Base-by-base conservation (phyloP, 768 basidiomycete genomes). In the Suillus occidentalis region DNA sequence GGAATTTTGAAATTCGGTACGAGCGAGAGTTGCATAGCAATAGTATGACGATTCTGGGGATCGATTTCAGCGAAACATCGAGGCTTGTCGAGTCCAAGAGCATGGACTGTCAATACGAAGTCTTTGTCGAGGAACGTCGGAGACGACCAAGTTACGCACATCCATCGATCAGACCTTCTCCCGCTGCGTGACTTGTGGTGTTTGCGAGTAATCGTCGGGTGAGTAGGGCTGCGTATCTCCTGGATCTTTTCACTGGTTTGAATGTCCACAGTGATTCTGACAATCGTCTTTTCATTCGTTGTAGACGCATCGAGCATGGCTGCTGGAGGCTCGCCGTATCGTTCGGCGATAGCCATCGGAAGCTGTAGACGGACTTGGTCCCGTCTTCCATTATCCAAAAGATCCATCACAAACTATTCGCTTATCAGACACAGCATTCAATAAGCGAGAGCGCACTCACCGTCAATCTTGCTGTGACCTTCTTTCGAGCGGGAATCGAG, bases 281-380 rank as follows among this genome's bases (percentile, higher is more conserved):
- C 66, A 4, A 78, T 76, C 1, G 84, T 82, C 0, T 65, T 66
- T 0, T 69, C 59, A 7, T 74, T 63, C 0, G 76, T 74, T 31
- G 77, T 58, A 12, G 73, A 67, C 0, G 81, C 70, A 25, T 71
- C 68, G 8, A 69, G 65, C 22, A 86, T 74, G 9, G 73, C 81
- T 0, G 70, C 52, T n/a, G 85, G 83, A 12, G 75, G 74, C 4
- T 72, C 69, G 2, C 87, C 87, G 66, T 87, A 89, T 6, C 88
- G 84, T 45, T 80, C 65, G 0, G 84, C 85, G 5, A 88, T 73
- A 55, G 76, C 69, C 67, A 80, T 76, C 0, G 88, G 85, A 16
- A 89, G 78, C 62, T 84, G 81, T n/a, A 89, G 79, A 9, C 86
- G 81, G 20, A 87, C 71, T 55, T 82, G 78, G 63, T 87, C 81